Percentiles rank a stretch among this genome's conserved stretches.
Conservation (phyloP, 1,139 yeast species). For the Protomyces inouyei region DNA sequence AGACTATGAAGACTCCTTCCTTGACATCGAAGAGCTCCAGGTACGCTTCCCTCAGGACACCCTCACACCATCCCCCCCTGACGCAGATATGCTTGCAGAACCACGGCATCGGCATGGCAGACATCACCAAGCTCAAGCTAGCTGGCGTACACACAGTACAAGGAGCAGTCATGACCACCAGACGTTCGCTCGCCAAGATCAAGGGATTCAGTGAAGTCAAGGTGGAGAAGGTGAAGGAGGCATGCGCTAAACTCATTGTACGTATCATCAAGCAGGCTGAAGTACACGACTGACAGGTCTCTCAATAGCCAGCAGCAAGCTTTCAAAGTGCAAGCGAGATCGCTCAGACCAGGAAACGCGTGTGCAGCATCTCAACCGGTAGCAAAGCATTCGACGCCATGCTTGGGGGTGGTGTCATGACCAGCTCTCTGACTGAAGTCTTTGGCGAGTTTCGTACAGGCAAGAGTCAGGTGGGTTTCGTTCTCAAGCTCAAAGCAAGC, state of each 20-base stretch:
- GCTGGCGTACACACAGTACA: conserved; percentile 55
- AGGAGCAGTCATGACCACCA: conserved; percentile 38
- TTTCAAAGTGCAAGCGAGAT: conserved; percentile 54
- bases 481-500: conserved; percentile 43
- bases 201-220: conserved; percentile 56
- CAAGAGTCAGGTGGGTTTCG: conserved; percentile 15
- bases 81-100: not conserved
- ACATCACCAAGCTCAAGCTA: conserved; percentile 50
- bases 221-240: conserved; percentile 60
- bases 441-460: conserved; percentile 53
- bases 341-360: conserved; percentile 49
- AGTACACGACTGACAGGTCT: conserved; percentile 8
- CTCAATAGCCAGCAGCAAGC: conserved; percentile 39
- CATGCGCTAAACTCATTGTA: conserved; percentile 50
- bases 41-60: conserved; percentile 36
- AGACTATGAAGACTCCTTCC: conserved; percentile 31
- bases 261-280: conserved; percentile 38
- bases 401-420: conserved; percentile 52
- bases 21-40: conserved; percentile 54
- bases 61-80: not conserved
- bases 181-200: conserved; percentile 49
- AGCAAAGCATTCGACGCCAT: conserved; percentile 51
- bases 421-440: conserved; percentile 60
- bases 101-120: conserved; percentile 50
- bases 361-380: conserved; percentile 51